Conservation (phyloP, 1,139 yeast genomes). For the Suhomyces choctaworum region DNA sequence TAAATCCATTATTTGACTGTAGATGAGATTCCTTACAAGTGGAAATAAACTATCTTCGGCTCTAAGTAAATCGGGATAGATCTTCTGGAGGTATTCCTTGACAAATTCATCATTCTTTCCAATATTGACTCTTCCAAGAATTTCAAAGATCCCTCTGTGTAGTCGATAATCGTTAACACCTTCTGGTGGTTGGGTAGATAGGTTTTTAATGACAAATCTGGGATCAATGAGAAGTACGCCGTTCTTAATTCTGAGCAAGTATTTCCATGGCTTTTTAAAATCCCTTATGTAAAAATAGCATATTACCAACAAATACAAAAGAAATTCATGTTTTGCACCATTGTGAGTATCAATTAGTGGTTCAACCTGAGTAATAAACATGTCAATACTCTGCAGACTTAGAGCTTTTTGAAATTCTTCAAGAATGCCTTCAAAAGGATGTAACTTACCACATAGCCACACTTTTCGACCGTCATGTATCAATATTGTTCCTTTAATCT, state of each 20-base stretch:
- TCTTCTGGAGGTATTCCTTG: constrained; percentile 12
- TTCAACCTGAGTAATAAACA: constrained; percentile 9
- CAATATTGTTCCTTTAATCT: constrained; percentile 13
- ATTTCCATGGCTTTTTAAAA: constrained; percentile 13
- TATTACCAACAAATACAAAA: constrained; percentile 15
- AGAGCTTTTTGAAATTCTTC: constrained; percentile 4
- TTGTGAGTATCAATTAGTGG: constrained; percentile 10
- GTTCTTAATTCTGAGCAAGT: constrained; percentile 14
- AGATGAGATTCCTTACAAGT: constrained; percentile 11
- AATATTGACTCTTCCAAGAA: constrained; percentile 1
- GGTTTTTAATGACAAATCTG: constrained; percentile 15
- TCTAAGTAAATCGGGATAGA: constrained; percentile 12
- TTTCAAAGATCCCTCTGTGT: constrained; percentile 11
- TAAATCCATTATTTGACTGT: constrained; percentile 4
- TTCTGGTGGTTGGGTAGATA: constrained; percentile 1
- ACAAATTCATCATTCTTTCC: constrained; percentile 8
- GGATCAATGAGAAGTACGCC: constrained; percentile 20
- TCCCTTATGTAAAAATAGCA: constrained; percentile 10
- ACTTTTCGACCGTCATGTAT: constrained; percentile 16
- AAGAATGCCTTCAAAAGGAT: constrained; percentile 11
- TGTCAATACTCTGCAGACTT: neutral
- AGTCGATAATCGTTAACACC: constrained; percentile 6
- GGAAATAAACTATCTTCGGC: neutral
- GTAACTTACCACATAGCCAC: constrained; percentile 18
- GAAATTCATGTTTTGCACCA: constrained; percentile 15